phyloP scores from a whole-genome alignment of 352 stramenopile genomes.

The Pythium dissotocum region DNA sequence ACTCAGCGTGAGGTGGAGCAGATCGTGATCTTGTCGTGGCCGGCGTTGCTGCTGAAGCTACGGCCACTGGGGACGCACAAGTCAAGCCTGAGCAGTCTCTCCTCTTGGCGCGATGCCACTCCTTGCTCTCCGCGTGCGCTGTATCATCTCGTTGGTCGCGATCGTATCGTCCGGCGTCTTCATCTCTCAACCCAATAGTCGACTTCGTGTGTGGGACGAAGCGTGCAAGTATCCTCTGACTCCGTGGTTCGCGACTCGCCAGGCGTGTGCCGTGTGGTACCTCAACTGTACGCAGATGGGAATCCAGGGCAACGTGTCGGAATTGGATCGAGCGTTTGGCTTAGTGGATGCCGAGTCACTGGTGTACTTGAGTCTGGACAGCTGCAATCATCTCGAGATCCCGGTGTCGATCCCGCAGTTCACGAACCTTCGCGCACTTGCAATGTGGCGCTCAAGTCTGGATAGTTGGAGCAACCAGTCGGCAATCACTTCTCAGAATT shows the following conservation, averaged over 20 bases:
- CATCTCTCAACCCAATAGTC: not conserved
- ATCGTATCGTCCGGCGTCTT: conserved; percentile 13
- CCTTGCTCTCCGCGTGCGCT: not conserved
- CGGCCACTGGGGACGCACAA: not conserved
- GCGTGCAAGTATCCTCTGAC: conserved; percentile 14
- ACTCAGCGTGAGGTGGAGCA: conserved; percentile 20
- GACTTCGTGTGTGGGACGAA: not conserved
- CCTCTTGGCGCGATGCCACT: not conserved
- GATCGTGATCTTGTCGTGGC: conserved; percentile 18
- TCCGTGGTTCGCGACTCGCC: conserved; percentile 11
- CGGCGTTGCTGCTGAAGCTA: not conserved
- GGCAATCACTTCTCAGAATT: not conserved
- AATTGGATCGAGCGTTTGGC: conserved; percentile 4
- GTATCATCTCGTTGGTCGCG: conserved; percentile 1
- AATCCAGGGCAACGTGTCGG: not conserved
- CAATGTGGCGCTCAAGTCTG: not conserved
- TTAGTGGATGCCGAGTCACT: conserved; percentile 7
- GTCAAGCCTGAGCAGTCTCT: not conserved
- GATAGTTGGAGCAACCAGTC: not conserved
- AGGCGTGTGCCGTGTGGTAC: conserved; percentile 7
- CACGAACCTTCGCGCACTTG: conserved; percentile 2
- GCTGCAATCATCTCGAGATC: conserved; percentile 9
- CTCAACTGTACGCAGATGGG: conserved; percentile 13
- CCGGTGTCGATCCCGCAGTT: not conserved
- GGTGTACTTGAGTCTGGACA: not conserved